Percentiles rank a stretch among this genome's conserved stretches.
phyloP scores from a whole-genome alignment of 2,329 filamentous ascomycete species.

The Huntiella omanensis region DNA sequence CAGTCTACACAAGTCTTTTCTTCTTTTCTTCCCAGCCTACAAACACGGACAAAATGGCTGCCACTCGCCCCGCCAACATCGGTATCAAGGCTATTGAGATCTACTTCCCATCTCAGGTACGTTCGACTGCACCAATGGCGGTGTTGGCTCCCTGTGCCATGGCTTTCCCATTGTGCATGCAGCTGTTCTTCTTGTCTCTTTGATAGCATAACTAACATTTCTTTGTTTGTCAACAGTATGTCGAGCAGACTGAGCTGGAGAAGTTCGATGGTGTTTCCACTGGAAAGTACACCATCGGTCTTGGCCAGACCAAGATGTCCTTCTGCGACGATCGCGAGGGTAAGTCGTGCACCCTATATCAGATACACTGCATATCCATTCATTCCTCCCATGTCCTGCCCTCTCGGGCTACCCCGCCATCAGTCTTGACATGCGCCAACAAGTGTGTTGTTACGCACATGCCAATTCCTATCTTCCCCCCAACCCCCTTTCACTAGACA shows the following conservation, averaged over 20 bases:
- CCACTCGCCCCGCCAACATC: slow-evolving; percentile 59
- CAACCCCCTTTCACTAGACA: neutral
- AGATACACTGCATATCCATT: slow-evolving; percentile 4
- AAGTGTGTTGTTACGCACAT: too few species aligned
- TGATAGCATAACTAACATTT: neutral
- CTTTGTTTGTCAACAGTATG: slow-evolving; percentile 38
- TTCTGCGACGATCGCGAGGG: slow-evolving; percentile 83
- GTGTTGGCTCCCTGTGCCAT: too few species aligned
- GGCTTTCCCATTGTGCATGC: neutral
- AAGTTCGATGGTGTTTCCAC: slow-evolving; percentile 68
- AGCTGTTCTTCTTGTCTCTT: neutral
- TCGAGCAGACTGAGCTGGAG: slow-evolving; percentile 66
- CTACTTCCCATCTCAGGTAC: slow-evolving; percentile 71
- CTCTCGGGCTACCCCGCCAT: neutral
- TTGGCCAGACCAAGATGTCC: slow-evolving; percentile 81
- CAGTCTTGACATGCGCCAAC: too few species aligned
- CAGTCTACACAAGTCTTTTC: neutral
- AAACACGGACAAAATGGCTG: slow-evolving; percentile 35
- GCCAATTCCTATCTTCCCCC: too few species aligned
- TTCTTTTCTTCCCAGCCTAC: slow-evolving; percentile 1
- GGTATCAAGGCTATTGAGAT: slow-evolving; percentile 88
- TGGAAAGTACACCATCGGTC: slow-evolving; percentile 81
- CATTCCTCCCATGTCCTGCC: neutral
- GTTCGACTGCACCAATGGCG: slow-evolving; percentile 16
- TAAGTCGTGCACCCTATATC: slow-evolving; percentile 22